Percentiles rank a stretch among this genome's conserved stretches.
phyloP scores from a whole-genome alignment of 73 alveolate species.

The Paramecium octaurelia region DNA sequence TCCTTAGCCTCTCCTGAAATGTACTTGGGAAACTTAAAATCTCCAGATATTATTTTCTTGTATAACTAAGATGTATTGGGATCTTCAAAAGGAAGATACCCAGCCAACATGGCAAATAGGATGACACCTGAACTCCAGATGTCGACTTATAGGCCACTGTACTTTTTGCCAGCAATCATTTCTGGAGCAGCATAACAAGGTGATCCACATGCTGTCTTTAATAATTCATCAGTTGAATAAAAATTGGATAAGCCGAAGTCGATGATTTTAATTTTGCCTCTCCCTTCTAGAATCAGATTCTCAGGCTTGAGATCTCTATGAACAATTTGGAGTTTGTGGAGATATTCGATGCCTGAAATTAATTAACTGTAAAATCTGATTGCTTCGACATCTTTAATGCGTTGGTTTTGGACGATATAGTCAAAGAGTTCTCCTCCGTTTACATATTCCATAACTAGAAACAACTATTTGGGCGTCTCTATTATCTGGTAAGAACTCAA shows the following conservation, averaged over 20 bases:
- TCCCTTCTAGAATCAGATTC: slow-evolving; percentile 83
- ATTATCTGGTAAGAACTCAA: slow-evolving; percentile 57
- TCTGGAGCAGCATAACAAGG: slow-evolving; percentile 99
- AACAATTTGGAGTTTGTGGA: slow-evolving; percentile 80
- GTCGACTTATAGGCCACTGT: slow-evolving; percentile 75
- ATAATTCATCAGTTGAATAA: slow-evolving; percentile 73
- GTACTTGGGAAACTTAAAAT: slow-evolving; percentile 70
- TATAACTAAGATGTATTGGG: slow-evolving; percentile 81
- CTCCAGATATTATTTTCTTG: slow-evolving; percentile 85
- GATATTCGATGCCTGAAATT: slow-evolving; percentile 88
- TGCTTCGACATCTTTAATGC: slow-evolving; percentile 87
- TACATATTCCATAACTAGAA: slow-evolving; percentile 93
- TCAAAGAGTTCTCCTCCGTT: slow-evolving; percentile 95
- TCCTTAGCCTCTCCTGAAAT: slow-evolving; percentile 78
- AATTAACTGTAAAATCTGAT: slow-evolving; percentile 80
- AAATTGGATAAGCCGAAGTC: slow-evolving; percentile 93
- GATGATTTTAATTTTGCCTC: slow-evolving; percentile 82
- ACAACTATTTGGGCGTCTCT: slow-evolving; percentile 74
- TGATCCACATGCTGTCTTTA: slow-evolving; percentile 97
- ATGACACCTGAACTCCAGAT: slow-evolving; percentile 90
- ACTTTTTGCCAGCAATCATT: slow-evolving; percentile 87
- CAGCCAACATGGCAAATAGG: slow-evolving; percentile 85
- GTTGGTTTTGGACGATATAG: slow-evolving; percentile 73
- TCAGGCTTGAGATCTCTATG: slow-evolving; percentile 97
- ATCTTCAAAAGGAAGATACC: slow-evolving; percentile 90